These are phyloP conservation scores for Yarrowia galli DNA, from an alignment of 1,139 yeast species.

Conservation along the genomic window DNA sequence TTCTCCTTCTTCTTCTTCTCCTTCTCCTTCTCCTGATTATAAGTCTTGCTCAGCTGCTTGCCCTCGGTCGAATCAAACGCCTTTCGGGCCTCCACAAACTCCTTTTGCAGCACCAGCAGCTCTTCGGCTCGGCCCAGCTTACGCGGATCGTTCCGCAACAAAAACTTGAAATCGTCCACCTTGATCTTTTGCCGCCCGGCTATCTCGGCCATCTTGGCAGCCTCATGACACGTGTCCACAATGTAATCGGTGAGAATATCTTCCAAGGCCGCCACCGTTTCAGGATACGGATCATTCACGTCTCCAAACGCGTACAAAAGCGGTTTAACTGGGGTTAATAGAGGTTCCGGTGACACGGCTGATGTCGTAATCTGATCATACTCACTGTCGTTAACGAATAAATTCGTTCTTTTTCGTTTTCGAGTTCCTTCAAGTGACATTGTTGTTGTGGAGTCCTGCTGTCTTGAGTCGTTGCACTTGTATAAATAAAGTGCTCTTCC, in stretches of 20 bases:
- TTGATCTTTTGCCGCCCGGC: slow-evolving; percentile 75
- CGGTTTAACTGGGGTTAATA: slow-evolving; percentile 71
- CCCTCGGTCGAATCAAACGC: slow-evolving; percentile 76
- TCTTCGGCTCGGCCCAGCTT: slow-evolving; percentile 87
- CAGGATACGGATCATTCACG: slow-evolving; percentile 75
- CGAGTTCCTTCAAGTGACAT: slow-evolving; percentile 42
- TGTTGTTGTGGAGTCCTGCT: slow-evolving; percentile 1
- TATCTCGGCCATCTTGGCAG: slow-evolving; percentile 60
- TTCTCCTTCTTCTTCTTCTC: slow-evolving; percentile 47
- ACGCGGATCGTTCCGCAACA: slow-evolving; percentile 78
- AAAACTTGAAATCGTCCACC: slow-evolving; percentile 88
- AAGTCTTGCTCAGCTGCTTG: slow-evolving; percentile 52
- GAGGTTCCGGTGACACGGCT: too few species aligned
- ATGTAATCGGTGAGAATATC: slow-evolving; percentile 83
- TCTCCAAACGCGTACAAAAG: slow-evolving; percentile 88
- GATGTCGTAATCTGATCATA: too few species aligned
- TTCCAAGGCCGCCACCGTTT: slow-evolving; percentile 80
- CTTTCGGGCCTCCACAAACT: slow-evolving; percentile 80
- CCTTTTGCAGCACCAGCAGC: slow-evolving; percentile 73
- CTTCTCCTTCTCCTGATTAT: slow-evolving; percentile 50
- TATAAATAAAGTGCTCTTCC: too few species aligned
- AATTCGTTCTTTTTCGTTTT: slow-evolving; percentile 46
- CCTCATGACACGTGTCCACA: slow-evolving; percentile 70
- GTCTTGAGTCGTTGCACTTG: too few species aligned
- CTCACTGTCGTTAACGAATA: slow-evolving; percentile 53